Conservation (phyloP, 1,139 yeast genomes). For the Yamadazyma aaseri region DNA sequence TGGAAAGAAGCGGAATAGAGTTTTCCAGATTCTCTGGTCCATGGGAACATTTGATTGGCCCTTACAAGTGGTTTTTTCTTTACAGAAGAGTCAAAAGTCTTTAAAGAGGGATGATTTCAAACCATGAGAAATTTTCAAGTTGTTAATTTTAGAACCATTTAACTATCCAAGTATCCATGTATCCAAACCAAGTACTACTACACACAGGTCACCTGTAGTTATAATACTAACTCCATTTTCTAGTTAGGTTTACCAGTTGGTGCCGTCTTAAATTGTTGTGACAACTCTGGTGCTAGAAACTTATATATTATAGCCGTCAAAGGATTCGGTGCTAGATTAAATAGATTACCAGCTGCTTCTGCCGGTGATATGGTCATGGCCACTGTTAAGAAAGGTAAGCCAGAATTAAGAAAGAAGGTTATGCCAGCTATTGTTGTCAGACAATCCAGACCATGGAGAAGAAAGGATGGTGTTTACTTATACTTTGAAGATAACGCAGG, state of each 20-base stretch:
- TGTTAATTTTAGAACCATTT: no score
- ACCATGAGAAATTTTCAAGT: no score
- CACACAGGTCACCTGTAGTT: background rate
- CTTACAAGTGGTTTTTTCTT: no score
- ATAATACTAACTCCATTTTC: constrained; percentile 20
- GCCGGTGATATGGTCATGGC: constrained; percentile 99
- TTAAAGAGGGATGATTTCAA: no score
- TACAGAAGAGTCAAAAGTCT: no score
- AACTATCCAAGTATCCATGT: no score
- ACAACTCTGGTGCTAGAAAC: constrained; percentile 99
- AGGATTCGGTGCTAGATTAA: constrained; percentile 99
- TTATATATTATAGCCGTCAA: constrained; percentile 98
- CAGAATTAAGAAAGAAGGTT: constrained; percentile 99
- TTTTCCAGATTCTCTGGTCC: no score
- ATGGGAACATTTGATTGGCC: no score
- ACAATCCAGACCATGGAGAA: constrained; percentile 99
- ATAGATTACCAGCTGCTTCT: constrained; percentile 99
- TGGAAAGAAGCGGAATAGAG: no score
- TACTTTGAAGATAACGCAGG: constrained; percentile 99
- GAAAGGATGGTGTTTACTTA: constrained; percentile 99
- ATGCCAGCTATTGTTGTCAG: constrained; percentile 99
- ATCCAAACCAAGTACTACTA: background rate
- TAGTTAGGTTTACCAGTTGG: constrained; percentile 98
- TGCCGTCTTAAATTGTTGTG: constrained; percentile 99
- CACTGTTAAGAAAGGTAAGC: constrained; percentile 99